phyloP scores from a whole-genome alignment of 1,139 yeast genomes.

The Yamadazyma membranifaciens region DNA sequence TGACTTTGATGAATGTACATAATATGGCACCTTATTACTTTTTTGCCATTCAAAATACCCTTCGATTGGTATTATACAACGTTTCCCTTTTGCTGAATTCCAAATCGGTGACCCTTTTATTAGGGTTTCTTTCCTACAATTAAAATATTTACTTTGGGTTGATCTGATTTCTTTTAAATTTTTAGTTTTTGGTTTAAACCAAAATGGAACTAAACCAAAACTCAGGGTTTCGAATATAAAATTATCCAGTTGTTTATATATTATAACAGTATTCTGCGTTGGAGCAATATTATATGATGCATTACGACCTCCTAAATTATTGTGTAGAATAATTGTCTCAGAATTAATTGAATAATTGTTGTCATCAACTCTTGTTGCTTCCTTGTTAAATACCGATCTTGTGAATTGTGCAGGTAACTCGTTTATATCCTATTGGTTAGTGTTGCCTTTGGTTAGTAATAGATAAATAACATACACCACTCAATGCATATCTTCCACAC shows the following conservation, averaged over 20 bases:
- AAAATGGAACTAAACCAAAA: constrained; percentile 42
- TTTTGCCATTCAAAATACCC: constrained; percentile 87
- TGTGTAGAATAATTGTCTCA: constrained; percentile 10
- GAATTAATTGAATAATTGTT: background rate
- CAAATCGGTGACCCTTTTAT: constrained; percentile 46
- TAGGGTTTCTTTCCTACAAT: constrained; percentile 63
- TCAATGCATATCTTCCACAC: constrained; percentile 49
- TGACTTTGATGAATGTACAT: constrained; percentile 50
- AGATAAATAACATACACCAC: constrained; percentile 31
- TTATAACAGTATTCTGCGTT: constrained; percentile 34
- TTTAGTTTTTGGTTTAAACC: constrained; percentile 43
- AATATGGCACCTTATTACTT: constrained; percentile 59
- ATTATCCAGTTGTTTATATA: constrained; percentile 20
- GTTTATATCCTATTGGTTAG: constrained; percentile 3
- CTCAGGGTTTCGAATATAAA: constrained; percentile 38
- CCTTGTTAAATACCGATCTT: constrained; percentile 3
- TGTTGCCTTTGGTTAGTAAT: background rate
- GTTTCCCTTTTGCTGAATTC: constrained; percentile 39
- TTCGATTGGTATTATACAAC: constrained; percentile 74
- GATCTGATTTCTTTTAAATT: constrained; percentile 32
- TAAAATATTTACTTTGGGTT: constrained; percentile 43
- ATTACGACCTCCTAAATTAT: constrained; percentile 17
- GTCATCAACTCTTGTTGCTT: background rate
- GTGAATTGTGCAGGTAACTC: constrained; percentile 8
- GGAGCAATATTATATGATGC: constrained; percentile 43